Evolutionary conservation across 2,329 filamentous ascomycete species (phyloP), one percentile per base, ranked within the genome.

Genomic region (Beauveria sp.): DNA sequence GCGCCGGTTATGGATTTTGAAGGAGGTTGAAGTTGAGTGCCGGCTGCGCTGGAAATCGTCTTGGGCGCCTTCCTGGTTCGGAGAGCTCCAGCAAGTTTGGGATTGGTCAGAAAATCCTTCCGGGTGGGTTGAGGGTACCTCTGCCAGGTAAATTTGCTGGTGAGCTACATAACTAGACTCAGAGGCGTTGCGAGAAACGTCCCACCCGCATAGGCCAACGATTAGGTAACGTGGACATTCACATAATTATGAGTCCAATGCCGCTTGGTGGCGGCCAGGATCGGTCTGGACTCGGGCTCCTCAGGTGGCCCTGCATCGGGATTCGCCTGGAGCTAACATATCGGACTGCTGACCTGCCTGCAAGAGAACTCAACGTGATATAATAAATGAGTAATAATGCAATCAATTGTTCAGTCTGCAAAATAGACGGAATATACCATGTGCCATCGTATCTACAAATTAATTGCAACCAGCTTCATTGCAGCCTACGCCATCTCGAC

Each of bases 51-150:
- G 43, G 45, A 53, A 54, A 47, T 26, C 46, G 45, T 22, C 22
- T 26, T 38, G 50, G 50, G 56, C 60, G 50, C 60, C 55, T 47
- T 63, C 62, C 58, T 56, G 43, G 59, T 61, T 65, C 55, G 55
- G 63, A 64, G 64, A 64, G 63, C 61, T 64, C 63, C 60, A 58
- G 51, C 40, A 49, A 46, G 60, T 60, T 55, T 47, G 50, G 58
- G 58, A 60, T 60, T 55, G 58, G 58, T 55, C 43, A 45, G 50
- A 42, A 52, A 60, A 61, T 42, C 26, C 40, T 42, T 59, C 43
- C 10, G 43, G 22, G 28, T 3, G 42, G 9, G 16, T 5, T 16
- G 28, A 12, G 38, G n/a, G 58, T 61, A 61, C 22, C 58, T 38
- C 51, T 28, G 7, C 34, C 46, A 50, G 22, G 22, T 38, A 49